Evolutionary conservation across 495 filamentous ascomycete species (phyloP).

Genomic region (Penicillium coffeae): DNA sequence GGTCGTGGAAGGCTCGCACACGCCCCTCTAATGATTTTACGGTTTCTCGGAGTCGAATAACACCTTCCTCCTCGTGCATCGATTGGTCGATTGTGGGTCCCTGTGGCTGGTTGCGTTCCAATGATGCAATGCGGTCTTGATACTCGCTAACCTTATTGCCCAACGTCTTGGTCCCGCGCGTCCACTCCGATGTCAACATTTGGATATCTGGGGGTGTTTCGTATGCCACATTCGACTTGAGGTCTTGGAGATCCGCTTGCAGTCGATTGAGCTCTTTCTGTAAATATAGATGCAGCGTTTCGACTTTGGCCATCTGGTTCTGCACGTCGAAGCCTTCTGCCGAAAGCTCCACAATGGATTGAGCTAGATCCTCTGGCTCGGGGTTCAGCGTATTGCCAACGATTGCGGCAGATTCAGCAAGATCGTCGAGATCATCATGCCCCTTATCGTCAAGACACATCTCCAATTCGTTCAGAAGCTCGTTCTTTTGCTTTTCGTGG

Average conservation of each 20-base stretch:
- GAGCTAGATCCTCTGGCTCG: constrained; percentile 31
- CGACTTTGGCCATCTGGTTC: constrained; percentile 50
- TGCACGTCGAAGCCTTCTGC: constrained; percentile 37
- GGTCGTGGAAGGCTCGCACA: constrained; percentile 57
- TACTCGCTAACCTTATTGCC: constrained; percentile 57
- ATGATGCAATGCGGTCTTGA: constrained; percentile 42
- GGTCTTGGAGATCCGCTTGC: constrained; percentile 32
- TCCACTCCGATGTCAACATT: constrained; percentile 58
- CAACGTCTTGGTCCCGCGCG: constrained; percentile 56
- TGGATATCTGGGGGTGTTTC: constrained; percentile 48
- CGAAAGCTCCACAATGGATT: constrained; percentile 41
- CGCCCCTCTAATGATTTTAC: constrained; percentile 50
- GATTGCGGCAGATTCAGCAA: constrained; percentile 32
- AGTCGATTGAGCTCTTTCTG: constrained; percentile 36
- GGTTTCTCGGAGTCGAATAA: constrained; percentile 25
- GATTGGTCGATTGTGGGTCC: constrained; percentile 51
- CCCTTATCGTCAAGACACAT: constrained; percentile 37
- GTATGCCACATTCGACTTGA: constrained; percentile 46
- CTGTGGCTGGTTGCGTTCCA: constrained; percentile 32
- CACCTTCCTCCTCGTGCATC: constrained; percentile 41
- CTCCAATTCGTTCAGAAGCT: constrained; percentile 40
- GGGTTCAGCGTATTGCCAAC: constrained; percentile 33
- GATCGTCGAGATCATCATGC: constrained; percentile 32
- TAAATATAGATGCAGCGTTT: constrained; percentile 49
- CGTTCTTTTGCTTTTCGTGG: constrained; percentile 31